These are phyloP conservation scores for Cercis canadensis DNA, from an alignment of 306 rosid genomes.

Conservation along the genomic window DNA sequence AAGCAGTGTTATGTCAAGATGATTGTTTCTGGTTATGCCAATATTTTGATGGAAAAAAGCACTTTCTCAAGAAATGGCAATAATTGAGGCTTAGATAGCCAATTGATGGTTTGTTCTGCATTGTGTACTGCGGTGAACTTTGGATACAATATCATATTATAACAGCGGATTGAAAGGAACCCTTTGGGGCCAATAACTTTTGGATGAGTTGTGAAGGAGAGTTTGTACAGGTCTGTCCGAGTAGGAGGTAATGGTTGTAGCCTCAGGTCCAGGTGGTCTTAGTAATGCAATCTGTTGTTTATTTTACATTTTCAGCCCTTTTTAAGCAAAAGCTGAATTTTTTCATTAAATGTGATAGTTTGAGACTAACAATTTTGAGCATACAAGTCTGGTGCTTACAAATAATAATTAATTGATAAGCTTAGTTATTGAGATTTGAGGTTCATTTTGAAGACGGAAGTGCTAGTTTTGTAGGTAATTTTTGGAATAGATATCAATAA, in stretches of 20 bases:
- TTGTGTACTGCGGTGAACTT: not conserved
- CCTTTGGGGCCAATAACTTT: not conserved
- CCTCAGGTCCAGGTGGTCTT: too few species aligned
- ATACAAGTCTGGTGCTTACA: too few species aligned
- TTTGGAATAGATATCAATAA: not conserved
- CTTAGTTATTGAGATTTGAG: not conserved
- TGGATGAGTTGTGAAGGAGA: not conserved
- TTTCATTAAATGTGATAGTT: not conserved
- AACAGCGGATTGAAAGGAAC: not conserved
- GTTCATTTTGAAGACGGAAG: not conserved
- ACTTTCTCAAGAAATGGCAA: not conserved
- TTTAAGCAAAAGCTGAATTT: not conserved
- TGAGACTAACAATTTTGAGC: not conserved
- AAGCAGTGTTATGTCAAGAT: not conserved
- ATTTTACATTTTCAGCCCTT: too few species aligned
- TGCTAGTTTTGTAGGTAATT: not conserved
- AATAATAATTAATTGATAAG: too few species aligned
- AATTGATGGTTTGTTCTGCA: not conserved
- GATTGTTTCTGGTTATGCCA: constrained; percentile 14
- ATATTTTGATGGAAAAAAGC: not conserved
- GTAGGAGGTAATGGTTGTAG: not conserved
- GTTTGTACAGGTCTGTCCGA: not conserved
- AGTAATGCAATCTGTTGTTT: too few species aligned
- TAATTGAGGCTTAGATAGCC: not conserved
- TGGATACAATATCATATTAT: not conserved